Conservation (phyloP, 805 yeast genomes). For the Alloascoidea hylecoeti region DNA sequence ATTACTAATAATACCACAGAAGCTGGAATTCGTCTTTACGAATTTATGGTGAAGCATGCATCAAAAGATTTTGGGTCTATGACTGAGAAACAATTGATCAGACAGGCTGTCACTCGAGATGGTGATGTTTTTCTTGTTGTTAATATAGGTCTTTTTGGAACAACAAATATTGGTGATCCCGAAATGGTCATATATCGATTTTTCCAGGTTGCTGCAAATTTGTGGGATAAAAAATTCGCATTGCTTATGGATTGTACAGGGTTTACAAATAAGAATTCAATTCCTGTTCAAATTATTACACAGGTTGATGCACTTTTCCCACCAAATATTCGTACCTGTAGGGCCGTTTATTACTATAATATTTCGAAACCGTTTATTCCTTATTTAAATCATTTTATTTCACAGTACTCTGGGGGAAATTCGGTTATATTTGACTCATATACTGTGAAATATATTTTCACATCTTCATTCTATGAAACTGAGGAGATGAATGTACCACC, state of each 20-base stretch:
- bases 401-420: conserved; percentile 8
- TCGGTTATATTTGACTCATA: conserved; percentile 11
- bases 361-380: conserved; percentile 16
- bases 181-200: conserved; percentile 44
- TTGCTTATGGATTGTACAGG: conserved; percentile 60
- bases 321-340: conserved; percentile 29
- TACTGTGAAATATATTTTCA: conserved; percentile 21
- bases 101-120: conserved; percentile 54
- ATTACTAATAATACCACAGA: conserved; percentile 3
- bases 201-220: conserved; percentile 50
- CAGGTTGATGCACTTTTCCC: background rate
- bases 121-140: conserved; percentile 56
- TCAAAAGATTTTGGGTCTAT: conserved; percentile 32
- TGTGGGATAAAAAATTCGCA: conserved; percentile 57
- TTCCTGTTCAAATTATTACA: too few species aligned
- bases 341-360: conserved; percentile 33
- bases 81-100: conserved; percentile 31
- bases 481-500: conserved; percentile 21
- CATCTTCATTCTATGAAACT: conserved; percentile 31
- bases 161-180: conserved; percentile 19
- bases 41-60: conserved; percentile 60
- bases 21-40: conserved; percentile 33
- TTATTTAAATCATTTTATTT: conserved; percentile 12
- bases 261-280: conserved; percentile 19
- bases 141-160: conserved; percentile 23